These are phyloP conservation scores for Magnolia changhungtana DNA, from an alignment of 164 flowering plant species.

Conservation along the genomic window DNA sequence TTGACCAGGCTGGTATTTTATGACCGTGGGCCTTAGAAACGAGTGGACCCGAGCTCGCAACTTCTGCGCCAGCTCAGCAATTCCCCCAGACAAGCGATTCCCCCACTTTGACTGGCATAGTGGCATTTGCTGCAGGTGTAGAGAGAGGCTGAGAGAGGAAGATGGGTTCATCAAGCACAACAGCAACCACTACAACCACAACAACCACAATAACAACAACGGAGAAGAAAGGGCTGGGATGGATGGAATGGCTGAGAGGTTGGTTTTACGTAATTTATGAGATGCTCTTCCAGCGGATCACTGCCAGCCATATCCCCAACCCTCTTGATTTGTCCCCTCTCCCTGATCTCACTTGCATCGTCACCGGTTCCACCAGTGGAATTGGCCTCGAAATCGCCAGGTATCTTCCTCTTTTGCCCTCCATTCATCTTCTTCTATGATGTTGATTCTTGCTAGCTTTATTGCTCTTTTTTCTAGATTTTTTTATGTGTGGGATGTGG, in stretches of 20 bases:
- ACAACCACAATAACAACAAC: neutral
- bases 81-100: too few relatives aligned
- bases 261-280: conserved; percentile 39
- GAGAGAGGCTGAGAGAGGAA: neutral
- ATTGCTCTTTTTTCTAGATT: neutral
- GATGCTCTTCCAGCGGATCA: conserved; percentile 47
- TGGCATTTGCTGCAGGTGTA: neutral
- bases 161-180: neutral
- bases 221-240: conserved; percentile 32
- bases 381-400: conserved; percentile 54
- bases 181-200: neutral
- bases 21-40: too few relatives aligned
- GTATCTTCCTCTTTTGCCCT: conserved; percentile 8
- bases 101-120: neutral
- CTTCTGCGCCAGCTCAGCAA: too few relatives aligned
- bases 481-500: neutral
- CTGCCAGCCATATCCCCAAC: conserved; percentile 42
- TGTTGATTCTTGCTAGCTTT: neutral
- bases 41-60: too few relatives aligned
- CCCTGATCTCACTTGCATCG: conserved; percentile 41
- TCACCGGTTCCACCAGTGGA: conserved; percentile 62
- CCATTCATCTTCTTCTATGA: neutral
- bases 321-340: conserved; percentile 51
- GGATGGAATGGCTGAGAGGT: conserved; percentile 60
- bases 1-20: too few relatives aligned